Evolutionary conservation across 1,284 basidiomycete genomes (phyloP), one percentile per base, ranked within the genome.

Genomic region (Anthracocystis panici-leucophaei): DNA sequence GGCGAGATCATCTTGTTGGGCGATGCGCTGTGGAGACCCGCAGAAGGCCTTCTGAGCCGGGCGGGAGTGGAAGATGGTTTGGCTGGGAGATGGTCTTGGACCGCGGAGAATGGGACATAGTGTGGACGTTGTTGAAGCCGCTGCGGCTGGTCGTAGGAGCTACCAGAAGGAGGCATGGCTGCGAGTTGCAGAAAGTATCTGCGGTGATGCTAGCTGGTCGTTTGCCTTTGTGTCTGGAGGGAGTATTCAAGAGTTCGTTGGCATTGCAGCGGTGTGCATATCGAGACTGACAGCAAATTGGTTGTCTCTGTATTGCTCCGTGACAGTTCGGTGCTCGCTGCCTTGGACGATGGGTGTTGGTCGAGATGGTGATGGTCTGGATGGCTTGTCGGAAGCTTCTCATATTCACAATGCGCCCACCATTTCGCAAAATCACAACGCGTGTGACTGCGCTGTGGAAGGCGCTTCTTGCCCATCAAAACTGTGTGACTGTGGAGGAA

Each of bases 71-170:
- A 56, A 20, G 45, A 27, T 31, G 29, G 5, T 23, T 25, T 56
- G 52, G 9, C 27, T 5, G 33, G 3, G 11, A 14, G 21, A 21
- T 27, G 51, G n/a, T 54, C 45, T 10, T 59, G 40, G 31, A 38
- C 42, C 1, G 51, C 60, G 0, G 60, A 59, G 21, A 41, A 50
- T 25, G 66, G 52, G 11, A 69, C 35, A 29, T 69, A 69, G 52
- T 58, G 41, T 2, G 66, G 66, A 51, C 66, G 66, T 31, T 59
- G 57, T 40, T 55, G 60, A 18, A 25, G 7, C 16, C 35, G 45
- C 33, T 35, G 46, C 18, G 46, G 29, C 3, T 62, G 60, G 31
- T 53, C 52, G 18, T 51, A 40, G 10, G 57, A 52, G 25, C 23
- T 49, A 20, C 38, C 35, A 25, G 46, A 31, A 2, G 60, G 48